Conservation (phyloP, 192 early-diverging fungal species). For the Podila horticola region DNA sequence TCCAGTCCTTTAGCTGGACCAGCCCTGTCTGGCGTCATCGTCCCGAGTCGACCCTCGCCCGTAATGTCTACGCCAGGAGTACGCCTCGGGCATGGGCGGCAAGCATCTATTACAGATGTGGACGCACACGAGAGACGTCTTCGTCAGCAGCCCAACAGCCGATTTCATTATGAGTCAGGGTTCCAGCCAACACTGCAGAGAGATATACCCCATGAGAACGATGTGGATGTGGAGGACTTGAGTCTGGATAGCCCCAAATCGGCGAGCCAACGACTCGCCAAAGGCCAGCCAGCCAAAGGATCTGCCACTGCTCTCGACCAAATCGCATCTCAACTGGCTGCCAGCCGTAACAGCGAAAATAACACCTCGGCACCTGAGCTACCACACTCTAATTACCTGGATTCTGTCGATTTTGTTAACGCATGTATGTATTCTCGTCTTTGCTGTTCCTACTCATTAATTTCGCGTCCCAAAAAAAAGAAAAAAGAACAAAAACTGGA, state of each 20-base stretch:
- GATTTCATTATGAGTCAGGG: slow-evolving; percentile 49
- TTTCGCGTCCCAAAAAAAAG: not conserved
- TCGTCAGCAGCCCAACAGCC: slow-evolving; percentile 25
- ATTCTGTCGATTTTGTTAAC: slow-evolving; percentile 51
- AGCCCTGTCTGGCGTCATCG: slow-evolving; percentile 29
- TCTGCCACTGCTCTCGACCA: slow-evolving; percentile 16
- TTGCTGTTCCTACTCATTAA: not conserved
- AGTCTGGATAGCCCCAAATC: slow-evolving; percentile 38
- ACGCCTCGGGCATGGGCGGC: slow-evolving; percentile 30
- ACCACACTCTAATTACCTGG: slow-evolving; percentile 44
- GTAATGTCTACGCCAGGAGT: slow-evolving; percentile 11
- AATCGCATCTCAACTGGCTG: slow-evolving; percentile 24
- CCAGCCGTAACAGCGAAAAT: slow-evolving; percentile 14
- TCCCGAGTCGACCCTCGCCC: slow-evolving; percentile 32
- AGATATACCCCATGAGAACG: slow-evolving; percentile 19
- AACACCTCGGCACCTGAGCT: slow-evolving; percentile 39
- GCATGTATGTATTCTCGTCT: slow-evolving; percentile 29
- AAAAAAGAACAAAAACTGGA: too few relatives aligned
- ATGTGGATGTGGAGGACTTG: slow-evolving; percentile 31
- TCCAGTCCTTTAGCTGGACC: slow-evolving; percentile 49
- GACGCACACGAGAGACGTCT: slow-evolving; percentile 47
- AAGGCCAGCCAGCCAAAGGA: not conserved
- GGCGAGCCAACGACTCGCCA: slow-evolving; percentile 4
- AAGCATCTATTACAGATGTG: slow-evolving; percentile 50
- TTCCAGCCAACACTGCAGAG: slow-evolving; percentile 21